phyloP scores from a whole-genome alignment of 164 flowering plant species.

The Santalum album region DNA sequence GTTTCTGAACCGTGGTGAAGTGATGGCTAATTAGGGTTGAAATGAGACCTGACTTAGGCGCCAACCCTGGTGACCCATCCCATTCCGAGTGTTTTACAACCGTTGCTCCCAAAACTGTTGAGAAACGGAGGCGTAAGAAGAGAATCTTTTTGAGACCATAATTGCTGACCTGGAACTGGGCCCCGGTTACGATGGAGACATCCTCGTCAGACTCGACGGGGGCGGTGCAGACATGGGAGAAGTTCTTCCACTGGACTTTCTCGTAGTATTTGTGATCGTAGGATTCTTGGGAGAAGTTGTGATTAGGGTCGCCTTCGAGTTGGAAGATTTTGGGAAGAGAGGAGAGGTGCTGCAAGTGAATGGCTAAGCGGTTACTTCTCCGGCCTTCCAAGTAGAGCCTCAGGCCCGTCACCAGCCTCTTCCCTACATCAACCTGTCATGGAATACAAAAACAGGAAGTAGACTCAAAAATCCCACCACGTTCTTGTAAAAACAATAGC shows the following conservation, averaged over 20 bases:
- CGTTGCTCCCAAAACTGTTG: slow-evolving; percentile 57
- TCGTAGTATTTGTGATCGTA: slow-evolving; percentile 65
- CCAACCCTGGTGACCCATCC: slow-evolving; percentile 83
- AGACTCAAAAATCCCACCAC: no score
- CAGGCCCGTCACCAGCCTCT: slow-evolving; percentile 81
- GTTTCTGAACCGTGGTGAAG: slow-evolving; percentile 64
- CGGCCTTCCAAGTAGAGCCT: slow-evolving; percentile 78
- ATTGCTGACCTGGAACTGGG: slow-evolving; percentile 68
- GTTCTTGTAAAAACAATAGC: no score
- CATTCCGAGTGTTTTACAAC: slow-evolving; percentile 56
- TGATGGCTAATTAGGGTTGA: slow-evolving; percentile 83
- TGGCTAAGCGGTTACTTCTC: slow-evolving; percentile 70
- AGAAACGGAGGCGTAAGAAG: slow-evolving; percentile 68
- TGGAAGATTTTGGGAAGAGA: slow-evolving; percentile 67
- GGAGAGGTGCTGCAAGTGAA: slow-evolving; percentile 88
- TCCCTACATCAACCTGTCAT: slow-evolving; percentile 74
- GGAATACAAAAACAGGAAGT: no score
- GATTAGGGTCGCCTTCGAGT: slow-evolving; percentile 44
- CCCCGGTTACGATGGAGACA: slow-evolving; percentile 78
- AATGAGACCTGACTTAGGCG: slow-evolving; percentile 79
- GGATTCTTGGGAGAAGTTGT: slow-evolving; percentile 29
- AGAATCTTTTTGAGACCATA: slow-evolving; percentile 68
- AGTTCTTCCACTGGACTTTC: slow-evolving; percentile 83
- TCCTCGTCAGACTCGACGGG: slow-evolving; percentile 86
- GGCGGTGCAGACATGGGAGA: slow-evolving; percentile 95